These are phyloP conservation scores for Tricholoma sp. DNA, from an alignment of 768 basidiomycete species.

Conservation along the genomic window DNA sequence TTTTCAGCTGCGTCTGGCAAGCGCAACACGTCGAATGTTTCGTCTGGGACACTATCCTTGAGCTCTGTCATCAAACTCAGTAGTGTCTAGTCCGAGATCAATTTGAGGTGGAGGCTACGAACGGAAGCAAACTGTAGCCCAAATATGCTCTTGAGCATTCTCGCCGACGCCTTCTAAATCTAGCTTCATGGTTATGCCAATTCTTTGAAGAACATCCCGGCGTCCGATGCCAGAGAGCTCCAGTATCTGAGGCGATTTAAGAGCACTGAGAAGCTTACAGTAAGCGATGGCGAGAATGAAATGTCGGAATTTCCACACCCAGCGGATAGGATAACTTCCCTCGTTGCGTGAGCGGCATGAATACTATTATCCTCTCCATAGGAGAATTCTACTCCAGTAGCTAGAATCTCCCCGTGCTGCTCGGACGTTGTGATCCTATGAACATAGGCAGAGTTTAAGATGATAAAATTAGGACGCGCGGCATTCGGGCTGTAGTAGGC, in stretches of 20 bases:
- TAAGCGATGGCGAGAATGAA: background rate
- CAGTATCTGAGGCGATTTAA: constrained; percentile 47
- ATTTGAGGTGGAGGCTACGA: constrained; percentile 16
- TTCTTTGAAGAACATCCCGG: constrained; percentile 27
- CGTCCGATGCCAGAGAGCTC: constrained; percentile 57
- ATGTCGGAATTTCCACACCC: background rate
- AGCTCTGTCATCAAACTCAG: constrained; percentile 9
- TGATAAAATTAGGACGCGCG: background rate
- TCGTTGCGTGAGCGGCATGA: background rate
- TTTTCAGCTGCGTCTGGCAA: background rate
- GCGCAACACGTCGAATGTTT: constrained; percentile 14
- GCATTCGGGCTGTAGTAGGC: background rate
- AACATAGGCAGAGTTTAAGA: constrained; percentile 2
- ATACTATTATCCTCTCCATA: background rate
- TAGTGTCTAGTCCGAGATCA: constrained; percentile 2
- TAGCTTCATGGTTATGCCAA: constrained; percentile 31
- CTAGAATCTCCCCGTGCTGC: background rate
- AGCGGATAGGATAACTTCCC: constrained; percentile 4
- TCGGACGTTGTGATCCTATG: constrained; percentile 2
- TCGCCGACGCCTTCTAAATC: constrained; percentile 35
- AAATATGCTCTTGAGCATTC: constrained; percentile 39
- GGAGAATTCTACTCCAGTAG: constrained; percentile 1
- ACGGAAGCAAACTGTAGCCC: constrained; percentile 20
- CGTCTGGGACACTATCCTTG: background rate
- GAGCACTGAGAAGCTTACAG: constrained; percentile 17